phyloP scores from a whole-genome alignment of 768 basidiomycete genomes.

The Amanita pallidorosea region DNA sequence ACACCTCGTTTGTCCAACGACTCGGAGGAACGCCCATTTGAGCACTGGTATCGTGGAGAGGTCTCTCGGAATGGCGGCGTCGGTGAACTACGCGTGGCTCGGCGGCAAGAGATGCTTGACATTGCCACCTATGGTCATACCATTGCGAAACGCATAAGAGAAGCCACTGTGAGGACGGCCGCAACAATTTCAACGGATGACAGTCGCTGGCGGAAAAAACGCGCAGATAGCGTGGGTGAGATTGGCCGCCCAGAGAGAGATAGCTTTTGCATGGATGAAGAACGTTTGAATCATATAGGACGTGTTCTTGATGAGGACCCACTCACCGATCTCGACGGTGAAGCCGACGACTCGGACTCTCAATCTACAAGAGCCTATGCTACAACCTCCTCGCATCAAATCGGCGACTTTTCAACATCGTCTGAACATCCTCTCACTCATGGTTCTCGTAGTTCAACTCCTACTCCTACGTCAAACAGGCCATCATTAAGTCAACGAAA shows the following conservation, averaged over 20 bases:
- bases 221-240: constrained; percentile 59
- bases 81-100: constrained; percentile 68
- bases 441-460: constrained; percentile 30
- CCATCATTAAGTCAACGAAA: constrained; percentile 22
- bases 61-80: constrained; percentile 83
- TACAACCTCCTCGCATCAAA: constrained; percentile 11
- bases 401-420: constrained; percentile 13
- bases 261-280: constrained; percentile 63
- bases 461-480: constrained; percentile 23
- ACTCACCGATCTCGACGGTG: constrained; percentile 63
- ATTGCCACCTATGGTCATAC: constrained; percentile 78
- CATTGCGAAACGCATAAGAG: constrained; percentile 24
- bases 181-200: constrained; percentile 15
- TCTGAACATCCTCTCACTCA: constrained; percentile 12
- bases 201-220: constrained; percentile 28
- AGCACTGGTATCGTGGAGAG: constrained; percentile 88
- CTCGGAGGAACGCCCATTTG: constrained; percentile 75
- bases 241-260: constrained; percentile 37
- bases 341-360: constrained; percentile 29
- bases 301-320: constrained; percentile 70
- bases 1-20: constrained; percentile 51
- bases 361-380: constrained; percentile 21
- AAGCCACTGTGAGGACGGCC: constrained; percentile 7
- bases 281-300: constrained; percentile 29
- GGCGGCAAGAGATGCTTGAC: constrained; percentile 75